Evolutionary conservation across 2,329 filamentous ascomycete genomes (phyloP), one percentile per base, ranked within the genome.

Genomic region (Cladorrhinum sp.): DNA sequence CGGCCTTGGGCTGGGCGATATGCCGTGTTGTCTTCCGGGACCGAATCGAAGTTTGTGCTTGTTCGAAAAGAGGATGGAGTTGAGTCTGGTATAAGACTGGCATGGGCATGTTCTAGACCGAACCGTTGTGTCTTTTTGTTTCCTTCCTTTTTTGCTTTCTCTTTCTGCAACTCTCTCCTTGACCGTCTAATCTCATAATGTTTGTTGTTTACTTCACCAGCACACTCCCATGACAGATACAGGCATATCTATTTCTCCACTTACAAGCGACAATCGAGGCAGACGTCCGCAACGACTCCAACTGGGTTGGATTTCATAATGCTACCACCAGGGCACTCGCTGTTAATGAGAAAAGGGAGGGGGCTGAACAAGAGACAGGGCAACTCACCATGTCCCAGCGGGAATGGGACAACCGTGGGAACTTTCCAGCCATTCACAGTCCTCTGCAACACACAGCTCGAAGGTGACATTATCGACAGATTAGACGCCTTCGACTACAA

Each of bases 371-470:
- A 56, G 41, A 58, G 59, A 49, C 62, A 57, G 20, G 62, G 57
- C 45, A 29, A 32, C 55, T 52, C 18, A 50, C 67, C 67, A 1
- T 70, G 69, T 45, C 70, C 70, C 2, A 54, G 56, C 16, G 67
- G 64, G 41, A 69, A 72, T 57, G 68, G 70, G n/a, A 69, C 68
- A 4, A 65, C 63, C 12, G 62, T 72, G 13, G 70, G 70, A 45
- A 65, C 63, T 13, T 29, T 58, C 29, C 69, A 71, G 38, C 12
- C 66, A 51, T 72, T 71, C 52, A 69, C 64, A 4, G 59, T 71
- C 2, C 59, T 70, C 0, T 72, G 70, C 62, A 68, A 68, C 54
- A 60, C 66, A 22, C 62, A 63, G 27, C 41, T 70, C 1, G 64
- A 59, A 5, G 69, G 69, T 23, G 63, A 67, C 36, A 58, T 67